Conservation (phyloP, 805 yeast species). For the Saturnispora silvae region DNA sequence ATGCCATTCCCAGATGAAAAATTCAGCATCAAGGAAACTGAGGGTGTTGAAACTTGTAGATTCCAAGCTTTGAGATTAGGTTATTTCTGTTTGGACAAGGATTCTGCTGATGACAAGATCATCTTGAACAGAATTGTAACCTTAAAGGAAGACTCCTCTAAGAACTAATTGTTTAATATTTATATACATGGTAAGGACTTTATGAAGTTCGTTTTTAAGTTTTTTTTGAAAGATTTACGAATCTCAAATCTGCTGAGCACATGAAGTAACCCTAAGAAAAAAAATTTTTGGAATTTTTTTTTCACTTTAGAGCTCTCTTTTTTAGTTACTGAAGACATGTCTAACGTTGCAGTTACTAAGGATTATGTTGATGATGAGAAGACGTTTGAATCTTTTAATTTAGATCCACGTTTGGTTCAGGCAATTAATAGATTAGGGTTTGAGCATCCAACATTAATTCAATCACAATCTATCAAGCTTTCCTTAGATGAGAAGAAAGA, state of each 20-base stretch:
- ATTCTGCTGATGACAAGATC: slow-evolving; percentile 48
- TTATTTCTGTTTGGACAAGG: slow-evolving; percentile 84
- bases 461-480: slow-evolving; percentile 82
- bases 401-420: slow-evolving; percentile 76
- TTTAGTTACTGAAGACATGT: slow-evolving; percentile 10
- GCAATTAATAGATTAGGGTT: slow-evolving; percentile 76
- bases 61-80: slow-evolving; percentile 98
- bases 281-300: not conserved
- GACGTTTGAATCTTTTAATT: slow-evolving; percentile 63
- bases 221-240: too few relatives aligned
- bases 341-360: slow-evolving; percentile 41
- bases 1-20: slow-evolving; percentile 44
- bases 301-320: not conserved
- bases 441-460: slow-evolving; percentile 81
- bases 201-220: too few relatives aligned
- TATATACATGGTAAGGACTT: too few relatives aligned
- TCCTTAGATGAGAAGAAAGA: slow-evolving; percentile 87
- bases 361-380: slow-evolving; percentile 63
- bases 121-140: slow-evolving; percentile 88
- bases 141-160: slow-evolving; percentile 69
- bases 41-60: slow-evolving; percentile 72
- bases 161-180: slow-evolving; percentile 17
- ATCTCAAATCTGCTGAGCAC: too few relatives aligned
- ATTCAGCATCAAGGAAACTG: slow-evolving; percentile 63
- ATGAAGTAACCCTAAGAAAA: too few relatives aligned